Evolutionary conservation across 2,329 filamentous ascomycete species (phyloP), one percentile per base, ranked within the genome.

Genomic region (Penicillium psychrosexuale): DNA sequence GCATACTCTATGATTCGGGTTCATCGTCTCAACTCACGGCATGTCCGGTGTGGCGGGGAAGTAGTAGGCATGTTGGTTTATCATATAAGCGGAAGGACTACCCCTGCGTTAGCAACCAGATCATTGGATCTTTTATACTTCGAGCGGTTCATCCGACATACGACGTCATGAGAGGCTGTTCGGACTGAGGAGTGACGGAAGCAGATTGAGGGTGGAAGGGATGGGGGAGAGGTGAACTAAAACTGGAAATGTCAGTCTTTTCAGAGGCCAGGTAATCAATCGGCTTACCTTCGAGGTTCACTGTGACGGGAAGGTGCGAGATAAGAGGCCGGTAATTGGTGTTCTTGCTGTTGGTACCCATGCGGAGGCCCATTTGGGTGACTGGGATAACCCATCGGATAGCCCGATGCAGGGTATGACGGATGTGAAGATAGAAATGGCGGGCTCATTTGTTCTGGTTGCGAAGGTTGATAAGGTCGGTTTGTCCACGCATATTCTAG

Each of bases 11-110:
- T 9, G 33, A 5, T 38, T 40, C 4, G 12, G 22, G 11, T 27
- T 42, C 40, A 19, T 46, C 11, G 17, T 12, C 2, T 5, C 8
- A 30, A 51, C 72, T 66, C 44, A 73, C 71, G 69, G 63, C 7
- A 72, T 53, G 27, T 65, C 63, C 38, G 67, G 60, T 22, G 65
- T 51, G 51, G 69, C 68, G 2, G 67, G 60, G 22, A 72, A 62
- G 43, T 73, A 72, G 50, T 73, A 74, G 11, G 66, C 61, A 22
- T 64, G 60, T 56, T 71, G 72, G 17, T 65, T 70, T 38, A 70
- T 64, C 48, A 72, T 57, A 60, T 72, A 74, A 19, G 68, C 61
- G 8, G 67, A 57, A n/a, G 69, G 61, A 2, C 70, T 73, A 37
- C 1, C 8, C 5, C 3, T 28, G 4, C 5, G 42, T 68, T 39